These are phyloP conservation scores for Coprinopsis strossmayeri DNA, from an alignment of 768 basidiomycete genomes.

Conservation along the genomic window DNA sequence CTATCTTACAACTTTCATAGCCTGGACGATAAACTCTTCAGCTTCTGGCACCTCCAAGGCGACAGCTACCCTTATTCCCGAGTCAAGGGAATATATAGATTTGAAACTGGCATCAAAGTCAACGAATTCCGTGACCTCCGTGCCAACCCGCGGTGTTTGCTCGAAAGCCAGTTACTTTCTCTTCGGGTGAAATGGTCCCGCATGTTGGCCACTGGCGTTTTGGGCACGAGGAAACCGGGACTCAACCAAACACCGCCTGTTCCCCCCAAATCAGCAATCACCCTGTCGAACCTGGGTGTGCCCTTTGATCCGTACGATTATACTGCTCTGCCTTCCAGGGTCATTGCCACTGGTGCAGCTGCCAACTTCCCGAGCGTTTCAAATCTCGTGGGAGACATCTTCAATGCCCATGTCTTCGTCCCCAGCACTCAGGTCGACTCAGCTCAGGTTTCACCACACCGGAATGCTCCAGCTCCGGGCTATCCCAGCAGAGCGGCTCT, in stretches of 20 bases:
- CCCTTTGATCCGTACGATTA: slow-evolving; percentile 78
- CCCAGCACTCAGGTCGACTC: slow-evolving; percentile 72
- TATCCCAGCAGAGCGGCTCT: slow-evolving; percentile 66
- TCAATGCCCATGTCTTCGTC: slow-evolving; percentile 76
- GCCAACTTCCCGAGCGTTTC: slow-evolving; percentile 81
- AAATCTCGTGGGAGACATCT: slow-evolving; percentile 74
- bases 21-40: slow-evolving; percentile 89
- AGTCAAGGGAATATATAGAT: slow-evolving; percentile 81
- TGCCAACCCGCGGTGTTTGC: slow-evolving; percentile 80
- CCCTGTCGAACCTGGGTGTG: slow-evolving; percentile 48
- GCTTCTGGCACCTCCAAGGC: slow-evolving; percentile 81
- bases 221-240: slow-evolving; percentile 34
- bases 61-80: slow-evolving; percentile 71
- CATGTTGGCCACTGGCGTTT: slow-evolving; percentile 62
- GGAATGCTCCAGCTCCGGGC: slow-evolving; percentile 66
- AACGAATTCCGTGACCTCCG: slow-evolving; percentile 85
- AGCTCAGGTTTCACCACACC: slow-evolving; percentile 63
- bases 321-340: slow-evolving; percentile 53
- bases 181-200: slow-evolving; percentile 81
- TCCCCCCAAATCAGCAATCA: slow-evolving; percentile 19
- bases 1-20: slow-evolving; percentile 26
- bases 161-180: slow-evolving; percentile 75
- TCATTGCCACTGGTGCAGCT: slow-evolving; percentile 72
- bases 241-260: slow-evolving; percentile 29
- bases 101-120: slow-evolving; percentile 84